These are phyloP conservation scores for Mytilinidion resinicola DNA, from an alignment of 495 filamentous ascomycete species.

Conservation along the genomic window DNA sequence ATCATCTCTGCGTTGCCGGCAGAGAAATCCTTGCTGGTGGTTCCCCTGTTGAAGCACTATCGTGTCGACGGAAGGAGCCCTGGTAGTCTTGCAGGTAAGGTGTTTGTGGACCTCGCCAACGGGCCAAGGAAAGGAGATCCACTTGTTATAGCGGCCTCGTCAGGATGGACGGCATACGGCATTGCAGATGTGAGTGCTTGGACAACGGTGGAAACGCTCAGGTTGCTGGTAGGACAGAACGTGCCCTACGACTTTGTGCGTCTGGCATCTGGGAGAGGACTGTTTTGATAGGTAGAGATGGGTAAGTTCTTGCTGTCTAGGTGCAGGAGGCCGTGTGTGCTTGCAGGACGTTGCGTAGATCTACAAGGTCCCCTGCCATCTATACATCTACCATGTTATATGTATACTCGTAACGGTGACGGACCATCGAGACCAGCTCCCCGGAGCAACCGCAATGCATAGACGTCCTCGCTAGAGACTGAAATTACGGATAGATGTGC, in stretches of 20 bases:
- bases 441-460: too few species aligned
- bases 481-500: too few species aligned
- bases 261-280: constrained; percentile 62
- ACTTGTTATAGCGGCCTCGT: constrained; percentile 56
- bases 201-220: constrained; percentile 72
- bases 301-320: not conserved
- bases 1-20: constrained; percentile 71
- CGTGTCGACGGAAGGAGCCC: constrained; percentile 22
- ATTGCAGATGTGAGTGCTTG: constrained; percentile 72
- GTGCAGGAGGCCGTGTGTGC: not conserved
- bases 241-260: constrained; percentile 82
- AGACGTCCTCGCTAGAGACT: too few species aligned
- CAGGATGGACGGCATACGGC: constrained; percentile 73
- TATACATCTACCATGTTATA: not conserved
- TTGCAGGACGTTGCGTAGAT: not conserved
- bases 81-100: constrained; percentile 54
- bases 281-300: constrained; percentile 45
- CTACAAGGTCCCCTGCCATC: not conserved
- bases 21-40: constrained; percentile 73
- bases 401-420: not conserved
- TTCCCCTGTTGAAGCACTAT: constrained; percentile 66
- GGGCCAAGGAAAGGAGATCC: constrained; percentile 64
- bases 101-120: constrained; percentile 73
- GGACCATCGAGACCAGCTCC: not conserved
- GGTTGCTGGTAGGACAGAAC: constrained; percentile 74